Evolutionary conservation across 352 stramenopile species (phyloP).

Genomic region (Phytophthora palmivora): DNA sequence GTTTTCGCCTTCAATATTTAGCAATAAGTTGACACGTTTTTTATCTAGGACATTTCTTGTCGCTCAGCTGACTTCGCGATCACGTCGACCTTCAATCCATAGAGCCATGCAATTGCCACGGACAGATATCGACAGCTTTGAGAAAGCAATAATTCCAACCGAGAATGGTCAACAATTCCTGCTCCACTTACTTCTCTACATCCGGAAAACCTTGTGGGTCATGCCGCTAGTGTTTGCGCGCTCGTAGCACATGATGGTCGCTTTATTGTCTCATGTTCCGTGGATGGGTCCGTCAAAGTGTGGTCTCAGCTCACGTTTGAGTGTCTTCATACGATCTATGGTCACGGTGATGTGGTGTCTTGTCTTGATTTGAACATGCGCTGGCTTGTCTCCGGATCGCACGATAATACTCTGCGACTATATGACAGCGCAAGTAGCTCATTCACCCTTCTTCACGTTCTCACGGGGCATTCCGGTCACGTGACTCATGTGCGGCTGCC

Average conservation of each 20-base stretch:
- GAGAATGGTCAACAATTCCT: slow-evolving; percentile 22
- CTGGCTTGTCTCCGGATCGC: slow-evolving; percentile 76
- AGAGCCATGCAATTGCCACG: slow-evolving; percentile 6
- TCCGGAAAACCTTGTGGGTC: slow-evolving; percentile 60
- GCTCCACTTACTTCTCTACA: slow-evolving; percentile 17
- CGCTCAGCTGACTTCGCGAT: slow-evolving; percentile 8
- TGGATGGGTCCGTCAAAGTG: slow-evolving; percentile 75
- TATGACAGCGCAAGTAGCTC: slow-evolving; percentile 42
- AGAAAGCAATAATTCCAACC: slow-evolving; percentile 14
- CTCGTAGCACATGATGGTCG: slow-evolving; percentile 59
- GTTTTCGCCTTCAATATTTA: neutral
- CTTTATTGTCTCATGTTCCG: slow-evolving; percentile 70
- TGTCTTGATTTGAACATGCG: slow-evolving; percentile 52
- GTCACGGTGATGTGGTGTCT: slow-evolving; percentile 70
- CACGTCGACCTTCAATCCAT: slow-evolving; percentile 24
- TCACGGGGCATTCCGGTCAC: slow-evolving; percentile 61
- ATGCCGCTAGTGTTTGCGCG: slow-evolving; percentile 66
- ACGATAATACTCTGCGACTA: slow-evolving; percentile 67
- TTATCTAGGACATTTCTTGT: slow-evolving; percentile 2
- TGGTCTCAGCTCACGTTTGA: slow-evolving; percentile 63
- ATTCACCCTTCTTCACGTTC: slow-evolving; percentile 51
- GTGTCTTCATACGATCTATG: slow-evolving; percentile 72
- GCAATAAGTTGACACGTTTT: neutral
- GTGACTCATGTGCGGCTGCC: slow-evolving; percentile 63
- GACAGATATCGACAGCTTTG: neutral